Evolutionary conservation across 371 early-diverging fungal genomes (phyloP), one percentile per base, ranked within the genome.

Genomic region (Mortierella polycephala): DNA sequence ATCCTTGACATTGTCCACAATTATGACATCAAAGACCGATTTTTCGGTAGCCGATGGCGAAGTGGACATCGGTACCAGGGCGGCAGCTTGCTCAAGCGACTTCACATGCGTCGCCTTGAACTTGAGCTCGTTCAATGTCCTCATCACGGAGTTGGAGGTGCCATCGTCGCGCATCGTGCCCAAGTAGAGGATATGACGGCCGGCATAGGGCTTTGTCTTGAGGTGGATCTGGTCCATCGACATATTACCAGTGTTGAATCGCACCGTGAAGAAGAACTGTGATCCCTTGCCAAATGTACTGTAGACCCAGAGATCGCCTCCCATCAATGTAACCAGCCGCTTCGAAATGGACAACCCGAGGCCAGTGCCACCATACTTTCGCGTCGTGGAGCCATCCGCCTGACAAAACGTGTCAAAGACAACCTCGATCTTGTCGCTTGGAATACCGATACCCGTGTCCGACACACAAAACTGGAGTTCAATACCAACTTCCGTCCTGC

Each of bases 391-490:
- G 5, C 93, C 91, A 74, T 92, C 93, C 0, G 93, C 95, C 74
- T 94, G 95, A 54, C 90, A 84, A 76, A 93, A 96, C 3, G 93
- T 92, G 53, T 91, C 90, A 71, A 96, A 96, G 37, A 95, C 90
- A 16, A 88, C 82, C 49, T 86, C 83, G 47, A 91, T 82, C 68
- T 90, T 92, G 61, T 92, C 91, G 54, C 87, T 85, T 59, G 89
- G 83, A 62, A 95, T 95, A n/a, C 95, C 96, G 44, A 95, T 95
- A 55, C 96, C 96, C 0, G 92, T 92, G 71, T 96, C 96, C 23
- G 82, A 82, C 11, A 96, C 93, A 61, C 90, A 90, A 41, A 94
- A 83, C 59, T 89, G 85, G 8, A 93, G 80, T 39, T 84, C 82
- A 7, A 87, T 76, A n/a, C 84, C 72, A 50, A 83, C 77, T 40